Base-by-base conservation (phyloP, 106 monocot species). In the Ottelia alismoides region DNA sequence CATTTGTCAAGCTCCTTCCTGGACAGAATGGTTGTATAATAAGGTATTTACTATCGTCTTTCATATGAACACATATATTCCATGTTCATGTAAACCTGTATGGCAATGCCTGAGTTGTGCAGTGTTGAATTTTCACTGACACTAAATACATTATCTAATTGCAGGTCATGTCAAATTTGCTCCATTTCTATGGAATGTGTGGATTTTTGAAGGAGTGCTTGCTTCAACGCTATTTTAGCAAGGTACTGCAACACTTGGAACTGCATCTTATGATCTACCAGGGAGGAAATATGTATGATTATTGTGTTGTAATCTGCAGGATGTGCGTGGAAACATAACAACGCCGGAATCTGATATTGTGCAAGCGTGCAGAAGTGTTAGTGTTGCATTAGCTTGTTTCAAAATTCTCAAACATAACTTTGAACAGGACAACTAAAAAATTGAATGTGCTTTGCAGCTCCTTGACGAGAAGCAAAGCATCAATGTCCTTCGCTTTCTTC, bases 121-220 rank as follows among this genome's bases (percentile, higher is more conserved):
- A 6, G 10, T 43, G 16, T n/a, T 43, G 16, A 43, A 16, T 43
- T 6, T 6, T 43, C 40, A 7, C 16, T 43, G 16, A 7, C 6
- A 43, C 6, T 43, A 6, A 43, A 43, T 16, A 43, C 40, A 6
- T 43, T 43, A 7, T 7, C 16, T 43, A 16, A 43, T 43, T 74
- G 35, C 64, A 84, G 89, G 71, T 84, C 21, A 67, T 90, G 71
- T 72, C 65, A 10, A 90, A 80, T 78, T 67, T 90, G 48, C 55
- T 90, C 24, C 80, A 90, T 49, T 90, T 69, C 43, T 90, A 90
- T 70, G 89, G 89, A 21, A 90, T 90, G 77, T 78, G 80, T 66
- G 77, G 80, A 23, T 56, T 84, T 61, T 46, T 78, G 22, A 77
- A 84, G 47, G 84, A 84, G 24, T 72, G 62, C 43, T 53, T 90